Conservation (phyloP, 1,139 yeast species). For the Blastobotrys raffinosifermentans region DNA sequence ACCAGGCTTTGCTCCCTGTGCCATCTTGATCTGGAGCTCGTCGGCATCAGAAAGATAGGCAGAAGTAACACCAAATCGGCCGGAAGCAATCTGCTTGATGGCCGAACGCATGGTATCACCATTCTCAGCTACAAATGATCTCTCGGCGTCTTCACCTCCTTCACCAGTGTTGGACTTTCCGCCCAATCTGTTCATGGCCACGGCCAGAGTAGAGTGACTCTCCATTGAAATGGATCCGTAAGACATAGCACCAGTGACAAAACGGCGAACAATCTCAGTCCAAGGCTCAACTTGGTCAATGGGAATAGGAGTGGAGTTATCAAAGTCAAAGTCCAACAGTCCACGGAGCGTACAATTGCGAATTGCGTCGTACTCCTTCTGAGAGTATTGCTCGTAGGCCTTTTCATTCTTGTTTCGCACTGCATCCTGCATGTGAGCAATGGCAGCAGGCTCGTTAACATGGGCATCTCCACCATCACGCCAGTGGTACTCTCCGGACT, state of each 20-base stretch:
- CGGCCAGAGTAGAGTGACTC: slow-evolving; percentile 94
- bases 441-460: slow-evolving; percentile 89
- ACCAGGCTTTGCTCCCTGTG: slow-evolving; percentile 99
- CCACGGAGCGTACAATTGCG: slow-evolving; percentile 93
- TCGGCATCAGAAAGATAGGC: slow-evolving; percentile 93
- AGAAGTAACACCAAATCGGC: slow-evolving; percentile 97
- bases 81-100: slow-evolving; percentile 96
- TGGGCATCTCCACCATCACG: slow-evolving; percentile 98
- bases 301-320: slow-evolving; percentile 67
- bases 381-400: slow-evolving; percentile 86
- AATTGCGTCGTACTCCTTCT: slow-evolving; percentile 87
- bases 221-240: slow-evolving; percentile 98
- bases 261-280: slow-evolving; percentile 97
- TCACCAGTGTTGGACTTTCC: slow-evolving; percentile 98
- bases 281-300: slow-evolving; percentile 98
- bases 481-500: slow-evolving; percentile 97
- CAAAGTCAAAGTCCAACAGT: slow-evolving; percentile 80
- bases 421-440: slow-evolving; percentile 94
- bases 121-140: slow-evolving; percentile 69
- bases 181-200: slow-evolving; percentile 96
- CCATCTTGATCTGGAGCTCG: slow-evolving; percentile 96
- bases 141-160: slow-evolving; percentile 97
- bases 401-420: slow-evolving; percentile 91
- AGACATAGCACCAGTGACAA: slow-evolving; percentile 98
- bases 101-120: slow-evolving; percentile 99